phyloP scores from a whole-genome alignment of 768 basidiomycete species.

The Tylopilus vinaceipallidus region DNA sequence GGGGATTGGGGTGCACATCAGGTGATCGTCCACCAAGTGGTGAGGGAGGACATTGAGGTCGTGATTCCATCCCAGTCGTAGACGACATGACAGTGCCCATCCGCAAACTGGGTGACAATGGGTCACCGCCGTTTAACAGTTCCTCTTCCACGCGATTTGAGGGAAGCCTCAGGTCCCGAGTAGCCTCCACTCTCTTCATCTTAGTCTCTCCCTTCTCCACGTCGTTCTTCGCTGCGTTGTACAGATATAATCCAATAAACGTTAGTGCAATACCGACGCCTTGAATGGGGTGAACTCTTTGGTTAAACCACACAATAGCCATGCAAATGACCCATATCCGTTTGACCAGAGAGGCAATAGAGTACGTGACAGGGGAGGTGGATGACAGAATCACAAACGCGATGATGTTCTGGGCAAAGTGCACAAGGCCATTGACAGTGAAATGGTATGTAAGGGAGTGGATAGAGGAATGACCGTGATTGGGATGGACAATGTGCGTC shows the following conservation, averaged over 20 bases:
- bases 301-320: slow-evolving; percentile 95
- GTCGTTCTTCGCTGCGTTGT: slow-evolving; percentile 91
- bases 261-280: slow-evolving; percentile 89
- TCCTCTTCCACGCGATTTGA: slow-evolving; percentile 59
- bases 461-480: slow-evolving; percentile 43
- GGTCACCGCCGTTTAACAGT: slow-evolving; percentile 44
- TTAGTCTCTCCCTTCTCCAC: slow-evolving; percentile 92
- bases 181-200: slow-evolving; percentile 73
- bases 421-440: slow-evolving; percentile 91
- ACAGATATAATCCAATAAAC: slow-evolving; percentile 90
- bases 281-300: slow-evolving; percentile 80
- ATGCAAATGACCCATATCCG: slow-evolving; percentile 98
- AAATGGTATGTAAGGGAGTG: slow-evolving; percentile 80
- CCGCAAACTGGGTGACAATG: slow-evolving; percentile 13
- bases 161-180: slow-evolving; percentile 66
- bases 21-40: slow-evolving; percentile 1
- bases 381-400: slow-evolving; percentile 95
- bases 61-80: slow-evolving; percentile 27
- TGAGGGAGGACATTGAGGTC: slow-evolving; percentile 9
- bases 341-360: slow-evolving; percentile 96
- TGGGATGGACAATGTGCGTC: slow-evolving; percentile 43
- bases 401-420: slow-evolving; percentile 96
- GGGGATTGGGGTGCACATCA: slow-evolving; percentile 5
- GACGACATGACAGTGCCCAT: slow-evolving; percentile 12
- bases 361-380: slow-evolving; percentile 97